These are phyloP conservation scores for Corylus americana DNA, from an alignment of 306 rosid genomes.

Conservation along the genomic window DNA sequence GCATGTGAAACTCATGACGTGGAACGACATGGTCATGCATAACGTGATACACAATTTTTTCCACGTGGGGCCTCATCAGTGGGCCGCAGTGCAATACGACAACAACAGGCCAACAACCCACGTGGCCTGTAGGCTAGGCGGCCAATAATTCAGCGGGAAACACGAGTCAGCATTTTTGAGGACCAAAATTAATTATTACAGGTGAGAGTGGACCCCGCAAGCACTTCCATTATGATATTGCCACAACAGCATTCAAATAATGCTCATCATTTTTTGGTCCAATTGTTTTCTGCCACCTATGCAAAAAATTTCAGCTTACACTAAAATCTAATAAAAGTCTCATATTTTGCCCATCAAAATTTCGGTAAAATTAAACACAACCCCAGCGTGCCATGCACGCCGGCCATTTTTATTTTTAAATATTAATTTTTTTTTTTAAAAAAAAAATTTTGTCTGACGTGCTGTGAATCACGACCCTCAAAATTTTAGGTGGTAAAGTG, in stretches of 20 bases:
- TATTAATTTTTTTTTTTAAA: too few relatives aligned
- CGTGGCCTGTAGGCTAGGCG: conserved; percentile 56
- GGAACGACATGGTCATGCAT: not conserved
- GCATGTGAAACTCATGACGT: not conserved
- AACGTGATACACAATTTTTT: not conserved
- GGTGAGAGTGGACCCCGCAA: conserved; percentile 3
- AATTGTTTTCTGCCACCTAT: not conserved
- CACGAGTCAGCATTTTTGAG: conserved; percentile 19
- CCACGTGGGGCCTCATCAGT: conserved; percentile 19
- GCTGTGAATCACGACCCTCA: too few relatives aligned
- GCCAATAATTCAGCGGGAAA: conserved; percentile 33
- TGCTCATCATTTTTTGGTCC: not conserved
- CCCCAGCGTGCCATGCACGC: too few relatives aligned
- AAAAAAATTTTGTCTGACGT: too few relatives aligned
- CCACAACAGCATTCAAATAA: not conserved
- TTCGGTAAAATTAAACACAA: too few relatives aligned
- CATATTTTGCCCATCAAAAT: too few relatives aligned
- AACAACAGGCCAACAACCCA: conserved; percentile 71
- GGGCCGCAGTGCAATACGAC: conserved; percentile 39
- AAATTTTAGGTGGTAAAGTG: too few relatives aligned
- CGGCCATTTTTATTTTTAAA: too few relatives aligned
- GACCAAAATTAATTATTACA: not conserved
- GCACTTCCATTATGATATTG: not conserved
- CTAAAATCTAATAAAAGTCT: too few relatives aligned
- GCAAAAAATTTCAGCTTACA: too few relatives aligned